phyloP scores from a whole-genome alignment of 495 filamentous ascomycete genomes.

The Penicillium soppii region DNA sequence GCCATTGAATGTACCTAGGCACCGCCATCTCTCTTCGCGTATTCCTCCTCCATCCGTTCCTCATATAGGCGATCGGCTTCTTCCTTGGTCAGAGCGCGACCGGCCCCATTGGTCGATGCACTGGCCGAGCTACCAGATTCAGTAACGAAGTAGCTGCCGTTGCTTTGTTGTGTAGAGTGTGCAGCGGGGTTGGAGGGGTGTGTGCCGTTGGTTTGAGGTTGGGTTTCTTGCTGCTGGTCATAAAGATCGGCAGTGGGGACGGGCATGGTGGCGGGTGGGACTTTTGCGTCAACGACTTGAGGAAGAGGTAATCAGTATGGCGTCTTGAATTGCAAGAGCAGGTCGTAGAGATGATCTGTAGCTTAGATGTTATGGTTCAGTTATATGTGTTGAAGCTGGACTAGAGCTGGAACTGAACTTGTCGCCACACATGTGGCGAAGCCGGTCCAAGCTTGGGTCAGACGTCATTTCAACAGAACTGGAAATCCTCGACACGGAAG shows the following conservation, averaged over 20 bases:
- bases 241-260: conserved; percentile 24
- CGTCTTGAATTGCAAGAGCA: no score
- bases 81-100: conserved; percentile 40
- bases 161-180: conserved; percentile 4
- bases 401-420: conserved; percentile 1
- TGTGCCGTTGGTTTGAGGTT: conserved; percentile 8
- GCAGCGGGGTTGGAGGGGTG: conserved; percentile 10
- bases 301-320: neutral
- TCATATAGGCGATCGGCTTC: conserved; percentile 64
- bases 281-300: neutral
- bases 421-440: conserved; percentile 17
- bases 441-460: conserved; percentile 5
- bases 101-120: conserved; percentile 16
- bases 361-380: neutral
- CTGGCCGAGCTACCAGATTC: conserved; percentile 11
- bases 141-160: conserved; percentile 10
- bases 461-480: conserved; percentile 17
- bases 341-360: neutral
- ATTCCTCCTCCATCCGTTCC: conserved; percentile 75
- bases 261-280: conserved; percentile 25
- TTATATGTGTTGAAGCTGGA: neutral
- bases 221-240: conserved; percentile 14
- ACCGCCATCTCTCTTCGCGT: conserved; percentile 74
- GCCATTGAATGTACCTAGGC: conserved; percentile 36
- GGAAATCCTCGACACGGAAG: no score